A percentile compares a stretch with the other conserved stretches of the same genome.
These are phyloP conservation scores for Akanthomyces uredinophilus DNA, from an alignment of 2,329 filamentous ascomycete species.

Conservation along the genomic window DNA sequence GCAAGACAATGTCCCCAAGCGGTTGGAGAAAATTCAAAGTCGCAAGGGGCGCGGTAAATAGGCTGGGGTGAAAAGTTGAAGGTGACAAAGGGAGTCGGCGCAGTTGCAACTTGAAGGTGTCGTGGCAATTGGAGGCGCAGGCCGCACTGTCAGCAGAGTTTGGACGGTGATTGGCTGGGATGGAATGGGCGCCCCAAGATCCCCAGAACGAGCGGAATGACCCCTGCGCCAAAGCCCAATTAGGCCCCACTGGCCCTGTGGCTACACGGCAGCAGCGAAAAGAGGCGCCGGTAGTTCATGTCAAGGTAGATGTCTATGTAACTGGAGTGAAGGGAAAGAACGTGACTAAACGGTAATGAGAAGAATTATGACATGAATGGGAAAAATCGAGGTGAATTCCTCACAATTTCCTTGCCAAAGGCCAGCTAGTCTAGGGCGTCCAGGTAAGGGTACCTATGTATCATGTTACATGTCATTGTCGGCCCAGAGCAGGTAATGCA, in stretches of 20 bases:
- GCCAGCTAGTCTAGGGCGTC: no score
- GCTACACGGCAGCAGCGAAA: no score
- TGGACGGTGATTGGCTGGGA: background rate
- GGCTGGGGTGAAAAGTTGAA: background rate
- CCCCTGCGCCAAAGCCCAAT: background rate
- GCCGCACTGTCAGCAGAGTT: conserved; percentile 1
- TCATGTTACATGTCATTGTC: no score
- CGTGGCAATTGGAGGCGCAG: background rate
- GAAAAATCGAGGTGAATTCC: no score
- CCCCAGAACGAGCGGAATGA: background rate
- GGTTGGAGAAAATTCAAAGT: background rate
- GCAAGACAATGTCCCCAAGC: background rate
- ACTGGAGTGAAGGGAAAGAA: no score
- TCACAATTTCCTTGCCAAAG: no score
- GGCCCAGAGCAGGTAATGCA: no score
- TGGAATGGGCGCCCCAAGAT: background rate
- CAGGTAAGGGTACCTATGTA: no score
- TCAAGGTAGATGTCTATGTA: no score
- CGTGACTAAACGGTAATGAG: no score
- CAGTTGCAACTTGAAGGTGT: background rate
- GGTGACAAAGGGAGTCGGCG: background rate
- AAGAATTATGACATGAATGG: no score
- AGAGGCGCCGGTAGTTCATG: no score
- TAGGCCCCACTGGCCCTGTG: background rate
- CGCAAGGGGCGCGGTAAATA: background rate